Conservation (phyloP, 257 asterid species). For the Capsicum chinense region DNA sequence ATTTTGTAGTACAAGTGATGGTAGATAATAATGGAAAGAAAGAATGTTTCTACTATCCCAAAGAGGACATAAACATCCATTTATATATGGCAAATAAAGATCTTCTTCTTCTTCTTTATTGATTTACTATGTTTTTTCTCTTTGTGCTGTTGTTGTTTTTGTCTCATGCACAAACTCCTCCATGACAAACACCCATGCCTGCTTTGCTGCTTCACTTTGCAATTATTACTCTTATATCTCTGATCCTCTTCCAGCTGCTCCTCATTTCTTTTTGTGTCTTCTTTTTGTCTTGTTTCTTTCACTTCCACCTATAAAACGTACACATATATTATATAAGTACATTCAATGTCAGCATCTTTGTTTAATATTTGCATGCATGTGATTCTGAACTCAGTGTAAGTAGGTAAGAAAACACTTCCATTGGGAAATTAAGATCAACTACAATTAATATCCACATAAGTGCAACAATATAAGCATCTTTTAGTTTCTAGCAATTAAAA, state of each 20-base stretch:
- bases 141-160: slow-evolving; percentile 27
- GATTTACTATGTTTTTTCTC: slow-evolving; percentile 42
- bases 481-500: too few relatives aligned
- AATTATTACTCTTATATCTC: slow-evolving; percentile 39
- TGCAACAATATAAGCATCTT: too few relatives aligned
- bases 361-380: not conserved
- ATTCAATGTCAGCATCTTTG: not conserved
- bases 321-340: not conserved
- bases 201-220: slow-evolving; percentile 41
- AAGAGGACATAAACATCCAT: slow-evolving; percentile 45
- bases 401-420: not conserved
- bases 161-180: slow-evolving; percentile 51
- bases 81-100: slow-evolving; percentile 52
- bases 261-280: slow-evolving; percentile 37
- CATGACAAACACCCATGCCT: slow-evolving; percentile 57
- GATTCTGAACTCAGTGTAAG: not conserved
- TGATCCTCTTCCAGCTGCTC: slow-evolving; percentile 35
- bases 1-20: not conserved
- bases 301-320: slow-evolving; percentile 34
- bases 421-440: not conserved
- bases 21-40: not conserved
- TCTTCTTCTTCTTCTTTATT: slow-evolving; percentile 34
- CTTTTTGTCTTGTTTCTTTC: slow-evolving; percentile 42
- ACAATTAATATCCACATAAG: not conserved
- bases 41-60: not conserved